A percentile compares a stretch with the other conserved stretches of the same genome.
Conservation (phyloP, 805 yeast species). For the Candida sonorensis region DNA sequence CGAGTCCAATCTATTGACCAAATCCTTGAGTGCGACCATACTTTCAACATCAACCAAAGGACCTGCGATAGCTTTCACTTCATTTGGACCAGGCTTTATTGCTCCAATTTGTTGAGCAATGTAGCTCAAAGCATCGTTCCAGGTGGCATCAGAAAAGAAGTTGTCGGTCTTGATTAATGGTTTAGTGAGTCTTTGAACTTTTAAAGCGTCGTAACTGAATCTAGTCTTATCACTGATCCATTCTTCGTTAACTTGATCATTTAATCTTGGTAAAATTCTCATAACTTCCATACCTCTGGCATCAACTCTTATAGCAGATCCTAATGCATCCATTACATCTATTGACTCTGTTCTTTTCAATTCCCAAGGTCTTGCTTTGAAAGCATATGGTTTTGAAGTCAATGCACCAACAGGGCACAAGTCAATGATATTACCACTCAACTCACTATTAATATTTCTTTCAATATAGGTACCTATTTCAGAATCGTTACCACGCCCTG, state of each 20-base stretch:
- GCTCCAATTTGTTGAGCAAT: conserved; percentile 56
- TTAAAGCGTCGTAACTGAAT: conserved; percentile 79
- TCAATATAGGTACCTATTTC: conserved; percentile 88
- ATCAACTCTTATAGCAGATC: conserved; percentile 79
- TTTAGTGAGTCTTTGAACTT: conserved; percentile 77
- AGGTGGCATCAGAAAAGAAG: conserved; percentile 65
- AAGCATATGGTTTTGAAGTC: conserved; percentile 87
- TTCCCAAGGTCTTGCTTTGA: conserved; percentile 91
- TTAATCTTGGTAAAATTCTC: conserved; percentile 80
- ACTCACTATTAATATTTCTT: conserved; percentile 75
- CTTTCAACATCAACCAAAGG: conserved; percentile 79
- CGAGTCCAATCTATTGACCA: conserved; percentile 68
- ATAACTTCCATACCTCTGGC: conserved; percentile 82
- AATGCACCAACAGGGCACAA: conserved; percentile 91
- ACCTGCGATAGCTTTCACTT: conserved; percentile 77
- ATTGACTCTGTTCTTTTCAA: conserved; percentile 81
- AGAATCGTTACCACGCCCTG: conserved; percentile 89
- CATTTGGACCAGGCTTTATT: conserved; percentile 56
- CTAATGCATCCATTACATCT: conserved; percentile 78
- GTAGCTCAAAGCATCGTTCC: conserved; percentile 79
- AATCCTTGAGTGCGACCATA: conserved; percentile 74
- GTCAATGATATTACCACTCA: conserved; percentile 82
- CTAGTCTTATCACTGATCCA: conserved; percentile 88
- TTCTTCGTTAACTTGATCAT: conserved; percentile 84
- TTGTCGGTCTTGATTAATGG: conserved; percentile 71